Evolutionary conservation across 768 basidiomycete genomes (phyloP).

Genomic region (Favolaschia claudopus): DNA sequence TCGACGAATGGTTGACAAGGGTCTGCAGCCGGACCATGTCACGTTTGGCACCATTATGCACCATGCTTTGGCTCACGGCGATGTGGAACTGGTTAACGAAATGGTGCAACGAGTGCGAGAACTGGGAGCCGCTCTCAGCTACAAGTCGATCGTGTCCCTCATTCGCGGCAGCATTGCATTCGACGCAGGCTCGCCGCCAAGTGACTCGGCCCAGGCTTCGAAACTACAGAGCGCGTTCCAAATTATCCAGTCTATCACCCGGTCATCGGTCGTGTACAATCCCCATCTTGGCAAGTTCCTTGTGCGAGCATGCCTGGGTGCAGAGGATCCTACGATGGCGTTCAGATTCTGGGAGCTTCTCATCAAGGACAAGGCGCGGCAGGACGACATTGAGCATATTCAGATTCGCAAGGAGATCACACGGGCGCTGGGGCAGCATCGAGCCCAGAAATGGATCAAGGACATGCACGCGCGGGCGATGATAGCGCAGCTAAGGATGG

Average conservation of each 20-base stretch:
- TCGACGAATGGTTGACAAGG: constrained; percentile 55
- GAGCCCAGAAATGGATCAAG: constrained; percentile 18
- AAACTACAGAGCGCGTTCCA: constrained; percentile 52
- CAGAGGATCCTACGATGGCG: constrained; percentile 58
- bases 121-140: constrained; percentile 46
- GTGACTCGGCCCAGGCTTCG: constrained; percentile 32
- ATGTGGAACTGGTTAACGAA: constrained; percentile 50
- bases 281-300: constrained; percentile 60
- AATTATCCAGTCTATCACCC: constrained; percentile 47
- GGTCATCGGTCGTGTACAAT: constrained; percentile 46
- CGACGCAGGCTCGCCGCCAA: constrained; percentile 30
- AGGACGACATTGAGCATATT: constrained; percentile 56
- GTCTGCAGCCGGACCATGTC: constrained; percentile 59
- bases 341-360: constrained; percentile 67
- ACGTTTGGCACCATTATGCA: constrained; percentile 72
- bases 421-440: constrained; percentile 35
- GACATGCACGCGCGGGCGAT: constrained; percentile 33
- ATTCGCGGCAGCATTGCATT: constrained; percentile 49
- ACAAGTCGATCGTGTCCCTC: constrained; percentile 58
- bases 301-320: constrained; percentile 55
- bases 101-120: constrained; percentile 51
- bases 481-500: constrained; percentile 42
- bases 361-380: constrained; percentile 52
- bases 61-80: constrained; percentile 54
- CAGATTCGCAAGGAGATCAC: constrained; percentile 51